These are phyloP conservation scores for Platanthera zijinensis DNA, from an alignment of 106 monocot species.

Conservation along the genomic window DNA sequence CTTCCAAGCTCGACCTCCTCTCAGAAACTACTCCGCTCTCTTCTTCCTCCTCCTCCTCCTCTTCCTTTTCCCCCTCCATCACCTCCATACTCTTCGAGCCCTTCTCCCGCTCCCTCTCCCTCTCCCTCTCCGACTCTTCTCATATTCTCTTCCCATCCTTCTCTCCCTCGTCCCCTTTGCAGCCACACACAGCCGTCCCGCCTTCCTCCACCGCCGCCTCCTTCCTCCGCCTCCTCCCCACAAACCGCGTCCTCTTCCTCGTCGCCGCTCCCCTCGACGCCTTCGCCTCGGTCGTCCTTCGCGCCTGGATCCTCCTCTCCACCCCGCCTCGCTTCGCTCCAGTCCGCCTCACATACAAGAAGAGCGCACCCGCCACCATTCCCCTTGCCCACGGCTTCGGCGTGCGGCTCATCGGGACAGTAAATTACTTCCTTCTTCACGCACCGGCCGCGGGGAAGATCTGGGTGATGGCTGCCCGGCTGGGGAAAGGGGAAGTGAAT, in stretches of 20 bases:
- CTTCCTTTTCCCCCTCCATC: slow-evolving; percentile 5
- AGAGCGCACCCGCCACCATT: neutral
- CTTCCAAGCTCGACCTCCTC: slow-evolving; percentile 21
- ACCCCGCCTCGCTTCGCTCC: slow-evolving; percentile 10
- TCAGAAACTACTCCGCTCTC: neutral
- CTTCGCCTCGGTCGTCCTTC: slow-evolving; percentile 3
- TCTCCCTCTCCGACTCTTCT: slow-evolving; percentile 12
- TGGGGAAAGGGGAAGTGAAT: neutral
- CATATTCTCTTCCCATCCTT: slow-evolving; percentile 16
- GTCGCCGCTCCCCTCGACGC: slow-evolving; percentile 6
- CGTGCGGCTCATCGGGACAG: slow-evolving; percentile 13
- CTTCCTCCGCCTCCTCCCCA: slow-evolving; percentile 10
- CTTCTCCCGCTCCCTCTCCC: slow-evolving; percentile 13
- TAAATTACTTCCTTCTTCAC: slow-evolving; percentile 17
- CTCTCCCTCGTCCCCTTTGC: slow-evolving; percentile 1
- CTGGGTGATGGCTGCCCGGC: slow-evolving; percentile 15
- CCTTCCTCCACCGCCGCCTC: slow-evolving; percentile 3
- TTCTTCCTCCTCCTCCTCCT: neutral
- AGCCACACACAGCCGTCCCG: slow-evolving; percentile 4
- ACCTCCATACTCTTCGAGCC: slow-evolving; percentile 12
- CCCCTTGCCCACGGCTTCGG: slow-evolving; percentile 17
- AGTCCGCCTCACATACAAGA: slow-evolving; percentile 10
- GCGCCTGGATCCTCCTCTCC: slow-evolving; percentile 20
- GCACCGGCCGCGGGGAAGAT: slow-evolving; percentile 12
- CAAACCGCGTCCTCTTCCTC: slow-evolving; percentile 12